Base-by-base conservation (phyloP, 768 basidiomycete genomes). In the Lanmaoa pseudosensibilis region DNA sequence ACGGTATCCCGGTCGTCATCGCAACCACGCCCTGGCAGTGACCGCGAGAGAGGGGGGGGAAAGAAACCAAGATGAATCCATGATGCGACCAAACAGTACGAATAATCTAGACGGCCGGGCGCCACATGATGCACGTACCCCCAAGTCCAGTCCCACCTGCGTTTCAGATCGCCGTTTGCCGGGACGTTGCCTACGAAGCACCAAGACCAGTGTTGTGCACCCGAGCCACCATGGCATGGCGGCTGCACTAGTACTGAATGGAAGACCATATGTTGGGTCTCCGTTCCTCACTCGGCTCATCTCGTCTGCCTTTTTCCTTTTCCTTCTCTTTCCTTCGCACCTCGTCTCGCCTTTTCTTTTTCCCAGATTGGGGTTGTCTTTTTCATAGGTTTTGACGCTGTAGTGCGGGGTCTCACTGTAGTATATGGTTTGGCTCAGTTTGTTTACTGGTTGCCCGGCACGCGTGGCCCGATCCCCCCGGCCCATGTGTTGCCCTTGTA, bases 1-100 rank as follows among this genome's bases (percentile, higher is more conserved):
- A 63, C 46, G 50, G 55, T 53, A 49, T 46, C 72, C 69, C 52
- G 68, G 69, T 64, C 69, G 67, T 55, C 69, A 70, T 71, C 69
- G 60, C 58, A 50, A 70, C 69, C 36, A 46, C 15, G 5, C 16
- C 34, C 40, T 45, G 56, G n/a, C n/a, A n/a, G 55, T 64, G 53
- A 52, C 65, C 50, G 61, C 46, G 9, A 47, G 50, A 13, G 21
- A 13, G 18, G n/a, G 15, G 19, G 21, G 19, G 33, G 38, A 21
- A 9, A 23, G 16, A 37, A 30, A 34, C 53, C 13, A 10, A 32
- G 34, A 39, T 23, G 27, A 43, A 30, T 32, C 46, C 27, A 46
- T 19, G 56, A 37, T 44, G 36, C 18, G 41, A 9, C n/a, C 23
- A 12, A 43, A 43, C 19, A 33, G 40, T n/a, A 54, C 21, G 51